phyloP scores from a whole-genome alignment of 768 basidiomycete genomes.

The Ramaria rubella region DNA sequence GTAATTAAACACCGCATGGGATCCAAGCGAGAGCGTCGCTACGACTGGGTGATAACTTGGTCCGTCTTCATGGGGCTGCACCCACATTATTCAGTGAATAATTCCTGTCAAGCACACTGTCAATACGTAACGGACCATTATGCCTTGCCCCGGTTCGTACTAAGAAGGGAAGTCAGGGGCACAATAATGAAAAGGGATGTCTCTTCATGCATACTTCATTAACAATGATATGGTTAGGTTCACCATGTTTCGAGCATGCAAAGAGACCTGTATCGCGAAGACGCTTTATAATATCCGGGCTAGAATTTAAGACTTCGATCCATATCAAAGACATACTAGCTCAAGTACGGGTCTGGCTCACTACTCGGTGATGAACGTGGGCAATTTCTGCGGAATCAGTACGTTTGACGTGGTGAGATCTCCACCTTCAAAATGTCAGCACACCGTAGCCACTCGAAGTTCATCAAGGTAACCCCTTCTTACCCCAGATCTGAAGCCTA shows the following conservation, averaged over 20 bases:
- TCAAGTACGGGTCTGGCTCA: constrained; percentile 30
- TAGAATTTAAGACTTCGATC: constrained; percentile 30
- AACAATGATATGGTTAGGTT: constrained; percentile 84
- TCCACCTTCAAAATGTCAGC: constrained; percentile 44
- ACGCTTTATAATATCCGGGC: constrained; percentile 71
- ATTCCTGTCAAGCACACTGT: neutral
- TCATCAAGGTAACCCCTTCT: constrained; percentile 14
- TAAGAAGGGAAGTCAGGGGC: constrained; percentile 27
- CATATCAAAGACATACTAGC: neutral
- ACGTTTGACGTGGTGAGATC: constrained; percentile 64
- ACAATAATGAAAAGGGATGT: neutral
- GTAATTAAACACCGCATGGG: constrained; percentile 79
- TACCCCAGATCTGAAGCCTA: constrained; percentile 73
- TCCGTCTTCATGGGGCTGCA: constrained; percentile 88
- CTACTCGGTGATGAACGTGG: constrained; percentile 63
- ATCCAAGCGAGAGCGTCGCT: constrained; percentile 83
- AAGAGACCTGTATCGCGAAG: constrained; percentile 63
- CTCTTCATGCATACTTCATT: constrained; percentile 56
- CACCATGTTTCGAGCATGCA: constrained; percentile 50
- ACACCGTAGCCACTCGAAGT: neutral
- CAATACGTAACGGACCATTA: constrained; percentile 65
- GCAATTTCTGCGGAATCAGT: constrained; percentile 64
- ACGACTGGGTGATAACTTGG: constrained; percentile 83
- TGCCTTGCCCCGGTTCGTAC: constrained; percentile 89
- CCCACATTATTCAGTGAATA: neutral